Evolutionary conservation across 108 stramenopile species (phyloP), one percentile per base, ranked within the genome.

Genomic region (Skeletonema marinoi): DNA sequence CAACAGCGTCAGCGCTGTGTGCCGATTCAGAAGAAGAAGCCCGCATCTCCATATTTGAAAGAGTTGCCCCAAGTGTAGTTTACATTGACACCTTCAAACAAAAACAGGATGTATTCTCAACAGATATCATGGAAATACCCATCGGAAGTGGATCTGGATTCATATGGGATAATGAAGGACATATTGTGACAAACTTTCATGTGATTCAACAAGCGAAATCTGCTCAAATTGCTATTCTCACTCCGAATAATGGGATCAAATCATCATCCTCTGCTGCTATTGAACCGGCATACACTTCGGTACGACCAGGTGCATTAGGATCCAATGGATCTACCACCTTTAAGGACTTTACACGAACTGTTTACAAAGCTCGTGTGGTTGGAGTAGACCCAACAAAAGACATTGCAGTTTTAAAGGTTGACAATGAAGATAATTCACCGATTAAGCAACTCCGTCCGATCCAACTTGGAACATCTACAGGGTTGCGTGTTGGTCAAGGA

Each of bases 341-440:
- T 46, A 46, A 46, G 16, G 44, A 46, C 44, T 46, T 46, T 46
- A 46, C 44, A n/a, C 16, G 44, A n/a, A 46, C 44, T 46, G 44
- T 46, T 0, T 93, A 87, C 81, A 92, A 89, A 65, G 96, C 97
- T 4, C 73, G 60, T 65, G 87, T 95, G 25, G 78, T 94, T 14
- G 97, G 97, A 17, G 90, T 95, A 1, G 97, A 97, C 72, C 96
- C 97, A 9, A 90, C 92, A 25, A 97, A 97, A 68, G 98, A 98
- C 82, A 85, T 97, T 73, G 98, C 98, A 0, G 96, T 98, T 0
- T 73, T 98, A 2, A 93, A 92, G 51, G 75, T 98, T 17, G 96
- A 95, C 39, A 39, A 11, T 2, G 63, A 17, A 17, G 82, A 83
- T 56, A 62, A 65, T 65, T 92, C 89, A 11, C 87, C 84, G 12